phyloP scores from a whole-genome alignment of 2,329 filamentous ascomycete genomes.

The Gremmenia infestans region DNA sequence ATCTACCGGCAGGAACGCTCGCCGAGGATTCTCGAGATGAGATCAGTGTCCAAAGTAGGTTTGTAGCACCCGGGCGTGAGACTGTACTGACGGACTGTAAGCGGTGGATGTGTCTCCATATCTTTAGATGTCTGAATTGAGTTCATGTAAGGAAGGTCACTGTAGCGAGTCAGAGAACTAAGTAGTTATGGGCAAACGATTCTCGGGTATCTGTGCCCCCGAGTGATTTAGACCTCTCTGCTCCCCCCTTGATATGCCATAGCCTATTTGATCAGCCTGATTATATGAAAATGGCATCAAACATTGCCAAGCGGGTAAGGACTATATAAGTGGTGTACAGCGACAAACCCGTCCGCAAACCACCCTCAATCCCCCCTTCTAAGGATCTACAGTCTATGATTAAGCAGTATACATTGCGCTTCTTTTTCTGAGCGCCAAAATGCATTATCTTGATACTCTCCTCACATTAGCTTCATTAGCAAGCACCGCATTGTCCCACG shows the following conservation, averaged over 20 bases:
- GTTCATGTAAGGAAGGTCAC: too few species aligned
- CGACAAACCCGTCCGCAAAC: neutral
- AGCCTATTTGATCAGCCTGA: neutral
- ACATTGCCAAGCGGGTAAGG: neutral
- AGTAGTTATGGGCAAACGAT: too few species aligned
- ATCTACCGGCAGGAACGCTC: too few species aligned
- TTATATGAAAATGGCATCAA: neutral
- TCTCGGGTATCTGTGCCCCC: too few species aligned
- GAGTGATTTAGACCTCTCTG: neutral
- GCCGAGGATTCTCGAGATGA: too few species aligned
- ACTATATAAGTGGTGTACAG: neutral
- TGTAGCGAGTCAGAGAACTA: too few species aligned
- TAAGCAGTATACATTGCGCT: too few species aligned
- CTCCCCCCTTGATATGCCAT: neutral
- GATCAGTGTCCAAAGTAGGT: too few species aligned
- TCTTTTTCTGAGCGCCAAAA: neutral
- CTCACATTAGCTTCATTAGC: conserved; percentile 9
- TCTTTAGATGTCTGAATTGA: too few species aligned
- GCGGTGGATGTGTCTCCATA: too few species aligned
- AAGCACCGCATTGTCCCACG: conserved; percentile 37
- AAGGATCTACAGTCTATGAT: neutral
- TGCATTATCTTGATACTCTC: conserved; percentile 1
- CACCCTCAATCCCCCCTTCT: neutral
- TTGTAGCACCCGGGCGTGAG: too few species aligned
- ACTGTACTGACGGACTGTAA: too few species aligned